Evolutionary conservation across 2,329 filamentous ascomycete genomes (phyloP).

Genomic region (Mycocentrospora acerina): DNA sequence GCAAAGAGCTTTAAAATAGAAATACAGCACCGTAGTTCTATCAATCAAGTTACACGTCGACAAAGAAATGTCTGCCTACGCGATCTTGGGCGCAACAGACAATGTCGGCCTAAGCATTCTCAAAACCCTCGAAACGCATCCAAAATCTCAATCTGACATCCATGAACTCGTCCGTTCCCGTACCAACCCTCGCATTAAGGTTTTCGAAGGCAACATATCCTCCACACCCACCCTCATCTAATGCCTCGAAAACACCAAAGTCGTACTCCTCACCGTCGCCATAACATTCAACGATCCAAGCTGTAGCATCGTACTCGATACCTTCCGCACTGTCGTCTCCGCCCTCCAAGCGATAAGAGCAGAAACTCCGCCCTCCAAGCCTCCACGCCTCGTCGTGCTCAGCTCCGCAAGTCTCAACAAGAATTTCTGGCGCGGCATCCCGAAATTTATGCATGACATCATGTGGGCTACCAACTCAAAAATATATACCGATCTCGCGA

Average conservation of each 20-base stretch:
- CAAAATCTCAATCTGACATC: too few relatives aligned
- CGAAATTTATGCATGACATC: slow-evolving; percentile 27
- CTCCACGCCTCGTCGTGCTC: slow-evolving; percentile 49
- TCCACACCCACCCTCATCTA: slow-evolving; percentile 42
- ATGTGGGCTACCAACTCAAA: slow-evolving; percentile 36
- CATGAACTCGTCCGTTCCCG: too few relatives aligned
- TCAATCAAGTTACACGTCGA: too few relatives aligned
- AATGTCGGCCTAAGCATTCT: too few relatives aligned
- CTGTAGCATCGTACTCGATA: slow-evolving; percentile 42
- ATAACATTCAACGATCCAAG: slow-evolving; percentile 51
- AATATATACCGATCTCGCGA: slow-evolving; percentile 44
- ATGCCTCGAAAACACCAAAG: slow-evolving; percentile 40
- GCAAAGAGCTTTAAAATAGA: too few relatives aligned
- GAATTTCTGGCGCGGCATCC: slow-evolving; percentile 35
- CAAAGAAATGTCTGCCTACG: too few relatives aligned
- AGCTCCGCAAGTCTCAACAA: slow-evolving; percentile 48
- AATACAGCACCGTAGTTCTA: too few relatives aligned
- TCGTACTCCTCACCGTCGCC: slow-evolving; percentile 45
- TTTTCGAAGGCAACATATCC: slow-evolving; percentile 48
- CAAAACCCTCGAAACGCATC: too few relatives aligned
- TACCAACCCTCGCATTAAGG: too few relatives aligned
- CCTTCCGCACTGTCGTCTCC: slow-evolving; percentile 36
- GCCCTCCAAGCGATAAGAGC: slow-evolving; percentile 37
- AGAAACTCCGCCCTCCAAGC: slow-evolving; percentile 1
- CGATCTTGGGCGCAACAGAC: too few relatives aligned